phyloP scores from a whole-genome alignment of 306 rosid genomes.

The Sechiopsis laciniata region DNA sequence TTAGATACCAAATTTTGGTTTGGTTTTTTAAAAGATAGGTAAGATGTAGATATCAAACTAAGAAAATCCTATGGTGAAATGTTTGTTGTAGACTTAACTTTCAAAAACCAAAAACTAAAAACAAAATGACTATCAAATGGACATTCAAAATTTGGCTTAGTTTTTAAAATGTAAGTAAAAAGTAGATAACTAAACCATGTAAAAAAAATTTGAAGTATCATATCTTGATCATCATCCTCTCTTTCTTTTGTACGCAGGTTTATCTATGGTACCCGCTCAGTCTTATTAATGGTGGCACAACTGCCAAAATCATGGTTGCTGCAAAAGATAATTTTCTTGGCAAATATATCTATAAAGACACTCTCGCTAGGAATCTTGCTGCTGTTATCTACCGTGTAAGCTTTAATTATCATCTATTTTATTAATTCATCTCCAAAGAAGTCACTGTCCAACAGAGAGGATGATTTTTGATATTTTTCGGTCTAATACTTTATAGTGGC shows the following conservation, averaged over 20 bases:
- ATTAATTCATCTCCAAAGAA: too few species aligned
- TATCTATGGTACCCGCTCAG: conserved; percentile 92
- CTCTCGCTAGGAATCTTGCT: conserved; percentile 83
- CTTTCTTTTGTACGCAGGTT: conserved; percentile 39
- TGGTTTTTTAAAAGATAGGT: too few species aligned
- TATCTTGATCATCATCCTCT: neutral
- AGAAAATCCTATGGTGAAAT: too few species aligned
- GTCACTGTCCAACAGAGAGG: too few species aligned
- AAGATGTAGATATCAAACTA: too few species aligned
- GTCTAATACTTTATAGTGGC: neutral
- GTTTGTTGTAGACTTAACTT: too few species aligned
- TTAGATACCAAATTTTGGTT: too few species aligned
- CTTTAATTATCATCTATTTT: neutral
- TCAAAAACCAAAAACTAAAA: too few species aligned
- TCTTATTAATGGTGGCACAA: conserved; percentile 77
- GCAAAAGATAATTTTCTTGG: conserved; percentile 90
- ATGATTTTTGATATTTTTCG: neutral
- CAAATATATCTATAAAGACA: conserved; percentile 82
- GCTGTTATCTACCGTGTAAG: conserved; percentile 78
- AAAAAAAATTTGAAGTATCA: too few species aligned
- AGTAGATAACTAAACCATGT: neutral
- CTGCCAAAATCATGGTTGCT: conserved; percentile 95
- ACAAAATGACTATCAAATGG: too few species aligned
- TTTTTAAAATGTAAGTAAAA: too few species aligned
- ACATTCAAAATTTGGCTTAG: too few species aligned